Base-by-base conservation (phyloP, 768 basidiomycete genomes). In the Tylopilus balloui region DNA sequence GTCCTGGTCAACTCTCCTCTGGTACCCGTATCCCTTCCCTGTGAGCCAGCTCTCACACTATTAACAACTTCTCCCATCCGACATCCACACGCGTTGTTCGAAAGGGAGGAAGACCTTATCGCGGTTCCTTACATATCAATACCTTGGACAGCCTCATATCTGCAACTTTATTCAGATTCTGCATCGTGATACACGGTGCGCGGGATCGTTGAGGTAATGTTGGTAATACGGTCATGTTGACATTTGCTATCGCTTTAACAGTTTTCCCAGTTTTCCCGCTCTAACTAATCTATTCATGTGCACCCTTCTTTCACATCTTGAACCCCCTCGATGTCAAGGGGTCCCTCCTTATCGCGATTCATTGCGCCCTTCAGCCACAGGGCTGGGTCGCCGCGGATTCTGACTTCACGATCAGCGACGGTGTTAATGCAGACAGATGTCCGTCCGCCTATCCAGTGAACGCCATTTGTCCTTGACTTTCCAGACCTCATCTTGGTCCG, bases 161-260 rank as follows among this genome's bases (percentile, higher is more conserved):
- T 41, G 14, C 51, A 58, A 43, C 47, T 50, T 49, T 35, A 59
- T 49, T 38, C 47, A 40, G 28, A 23, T 32, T 28, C 17, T 17
- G 12, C 29, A 28, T 1, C 13, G 14, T n/a, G 15, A 39, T 29
- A 40, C 27, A 25, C 23, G 24, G 23, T 12, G 19, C 37, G 45
- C 47, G 48, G 38, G 43, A 55, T 29, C 32, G 12, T 53, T 58
- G 52, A 48, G 50, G 57, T 45, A 62, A 62, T 47, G 9, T 37
- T 37, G 44, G 36, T 25, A 50, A 45, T 56, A 50, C 35, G 24
- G 34, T 53, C 41, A 25, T 42, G 34, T 36, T 56, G 29, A 44
- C 39, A 13, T 47, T 28, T 25, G 27, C 50, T 50, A 36, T 44
- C 32, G 23, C 32, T 45, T 42, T 50, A 42, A 53, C 48, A 42